Base-by-base conservation (phyloP, 768 basidiomycete species). In the Amanita molliuscula region DNA sequence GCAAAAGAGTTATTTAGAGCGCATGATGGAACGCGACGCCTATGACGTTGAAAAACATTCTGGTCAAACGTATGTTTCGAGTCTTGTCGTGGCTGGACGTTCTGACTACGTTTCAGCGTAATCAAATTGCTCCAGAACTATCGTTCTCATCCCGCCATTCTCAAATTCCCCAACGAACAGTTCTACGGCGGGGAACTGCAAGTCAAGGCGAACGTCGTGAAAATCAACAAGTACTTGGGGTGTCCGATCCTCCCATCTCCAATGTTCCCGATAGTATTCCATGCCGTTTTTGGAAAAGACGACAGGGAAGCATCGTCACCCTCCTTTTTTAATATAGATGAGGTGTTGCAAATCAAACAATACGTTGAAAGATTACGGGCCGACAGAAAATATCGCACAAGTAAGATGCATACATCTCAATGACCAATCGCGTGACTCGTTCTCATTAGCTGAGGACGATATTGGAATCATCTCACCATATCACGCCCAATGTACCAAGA, bases 401-500 rank as follows among this genome's bases (percentile, higher is more conserved):
- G 79, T 77, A n/a, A n/a, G n/a, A n/a, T n/a, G n/a, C n/a, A n/a
- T n/a, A n/a, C n/a, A n/a, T n/a, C n/a, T n/a, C n/a, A n/a, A n/a
- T n/a, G n/a, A n/a, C n/a, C n/a, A n/a, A n/a, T n/a, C n/a, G n/a
- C n/a, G n/a, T n/a, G n/a, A n/a, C n/a, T n/a, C n/a, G n/a, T n/a
- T n/a, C n/a, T n/a, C 25, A 20, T 7, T 52, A 68, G 67, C 55
- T 51, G 61, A 58, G 3, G 61, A 61, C 26, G 59, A 84, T 49
- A 81, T 84, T 53, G 83, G 81, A 15, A 62, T 84, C 16, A 82
- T 84, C 16, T 65, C 82, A 0, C 83, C 83, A 1, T 85, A 85
- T 56, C 72, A 79, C 57, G 82, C 80, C 1, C 83, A 85, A 56
- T 62, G 70, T 25, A 67, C 66, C 53, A 81, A 81, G 57, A 75